These are phyloP conservation scores for Allantophomopsis cytisporea DNA, from an alignment of 2,329 filamentous ascomycete genomes.

Conservation along the genomic window DNA sequence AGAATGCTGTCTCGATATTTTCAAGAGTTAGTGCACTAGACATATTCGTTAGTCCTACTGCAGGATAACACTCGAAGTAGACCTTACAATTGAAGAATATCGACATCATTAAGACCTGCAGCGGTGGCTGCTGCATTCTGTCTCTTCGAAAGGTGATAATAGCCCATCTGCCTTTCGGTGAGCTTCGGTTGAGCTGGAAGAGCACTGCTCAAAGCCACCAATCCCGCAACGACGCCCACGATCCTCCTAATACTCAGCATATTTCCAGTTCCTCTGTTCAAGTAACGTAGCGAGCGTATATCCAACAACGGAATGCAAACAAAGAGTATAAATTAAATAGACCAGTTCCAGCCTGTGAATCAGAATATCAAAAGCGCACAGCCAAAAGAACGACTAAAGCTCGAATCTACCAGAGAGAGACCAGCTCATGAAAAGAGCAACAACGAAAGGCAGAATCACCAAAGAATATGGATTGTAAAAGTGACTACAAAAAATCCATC, in stretches of 20 bases:
- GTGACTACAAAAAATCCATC: no score
- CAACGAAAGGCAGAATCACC: no score
- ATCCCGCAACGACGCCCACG: constrained; percentile 12
- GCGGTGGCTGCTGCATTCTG: constrained; percentile 17
- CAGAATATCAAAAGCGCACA: no score
- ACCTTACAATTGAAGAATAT: constrained; percentile 39
- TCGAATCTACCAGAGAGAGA: no score
- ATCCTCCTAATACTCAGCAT: constrained; percentile 18
- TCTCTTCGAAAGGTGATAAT: constrained; percentile 11
- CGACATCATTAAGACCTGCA: constrained; percentile 29
- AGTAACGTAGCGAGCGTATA: no score
- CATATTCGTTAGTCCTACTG: constrained; percentile 5
- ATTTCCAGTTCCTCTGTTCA: background rate
- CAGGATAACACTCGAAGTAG: background rate
- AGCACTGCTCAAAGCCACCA: constrained; percentile 11
- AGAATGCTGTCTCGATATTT: constrained; percentile 62
- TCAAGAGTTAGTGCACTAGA: constrained; percentile 56
- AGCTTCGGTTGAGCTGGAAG: constrained; percentile 15
- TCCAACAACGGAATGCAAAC: no score
- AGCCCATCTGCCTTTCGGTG: constrained; percentile 9
- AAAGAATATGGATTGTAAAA: no score
- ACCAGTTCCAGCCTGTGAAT: no score
- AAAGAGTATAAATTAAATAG: no score
- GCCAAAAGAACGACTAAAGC: no score
- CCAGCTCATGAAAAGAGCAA: no score